phyloP scores from a whole-genome alignment of 148 eudicot genomes.

The Chenopodium berlandieri region DNA sequence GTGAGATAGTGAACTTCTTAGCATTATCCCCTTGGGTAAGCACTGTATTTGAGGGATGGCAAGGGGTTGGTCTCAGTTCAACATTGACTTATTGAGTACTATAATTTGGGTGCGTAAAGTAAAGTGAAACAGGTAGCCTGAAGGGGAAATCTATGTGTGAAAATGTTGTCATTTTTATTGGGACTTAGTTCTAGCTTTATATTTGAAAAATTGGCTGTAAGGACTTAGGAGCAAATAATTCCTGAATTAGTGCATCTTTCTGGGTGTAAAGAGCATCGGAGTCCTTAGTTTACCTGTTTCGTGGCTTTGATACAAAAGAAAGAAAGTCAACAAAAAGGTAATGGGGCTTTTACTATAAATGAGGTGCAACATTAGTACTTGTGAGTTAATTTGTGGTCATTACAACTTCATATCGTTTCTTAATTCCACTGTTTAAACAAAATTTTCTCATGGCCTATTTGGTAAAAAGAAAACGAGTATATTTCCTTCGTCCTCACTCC shows the following conservation, averaged over 20 bases:
- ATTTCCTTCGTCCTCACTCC: too few species aligned
- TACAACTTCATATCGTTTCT: not conserved
- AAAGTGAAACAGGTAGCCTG: not conserved
- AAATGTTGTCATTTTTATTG: too few species aligned
- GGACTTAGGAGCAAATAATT: not conserved
- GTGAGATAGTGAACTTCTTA: not conserved
- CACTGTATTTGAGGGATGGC: not conserved
- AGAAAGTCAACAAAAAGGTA: not conserved
- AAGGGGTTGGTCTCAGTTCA: not conserved
- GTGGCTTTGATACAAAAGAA: not conserved
- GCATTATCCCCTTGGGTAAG: not conserved
- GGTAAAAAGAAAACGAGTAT: not conserved
- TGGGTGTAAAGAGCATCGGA: not conserved
- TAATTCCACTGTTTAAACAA: not conserved
- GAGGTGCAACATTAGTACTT: not conserved
- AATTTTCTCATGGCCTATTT: not conserved
- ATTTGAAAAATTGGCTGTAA: too few species aligned
- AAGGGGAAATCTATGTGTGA: not conserved
- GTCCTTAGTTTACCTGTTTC: not conserved
- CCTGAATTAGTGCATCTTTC: not conserved
- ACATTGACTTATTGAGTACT: too few species aligned
- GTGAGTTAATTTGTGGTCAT: not conserved
- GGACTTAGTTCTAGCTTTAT: not conserved
- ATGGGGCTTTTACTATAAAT: not conserved
- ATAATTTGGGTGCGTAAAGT: not conserved